Base-by-base conservation (phyloP, 306 rosid genomes). In the Datisca glomerata region DNA sequence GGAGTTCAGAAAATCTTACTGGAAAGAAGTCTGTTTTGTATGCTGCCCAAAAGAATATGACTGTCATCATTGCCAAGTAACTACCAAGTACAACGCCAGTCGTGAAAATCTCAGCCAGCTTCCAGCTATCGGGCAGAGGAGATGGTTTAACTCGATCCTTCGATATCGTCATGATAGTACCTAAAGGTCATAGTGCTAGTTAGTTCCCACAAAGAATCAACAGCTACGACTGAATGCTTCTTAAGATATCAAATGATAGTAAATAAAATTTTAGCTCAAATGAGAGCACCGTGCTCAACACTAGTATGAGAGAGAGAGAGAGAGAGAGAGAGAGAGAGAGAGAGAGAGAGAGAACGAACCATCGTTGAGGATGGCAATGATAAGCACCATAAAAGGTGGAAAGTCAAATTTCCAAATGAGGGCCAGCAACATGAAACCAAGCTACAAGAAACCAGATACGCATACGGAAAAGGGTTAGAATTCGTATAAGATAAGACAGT, bases 81-180 rank as follows among this genome's bases (percentile, higher is more conserved):
- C 86, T 71, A 41, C 97, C 97, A 1, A 89, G 97, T 34, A 89
- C 65, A 48, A 89, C 16, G 19, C 97, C 97, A 21, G 97, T 89
- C 24, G 97, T 67, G 61, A 89, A 89, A 69, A 89, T 89, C 69
- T 89, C 97, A 0, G 93, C 51, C 43, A 89, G 75, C 67, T 89
- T 89, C 97, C 97, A 89, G 74, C 95, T 89, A 80, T 89, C 97
- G 5, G 97, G 97, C 45, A 89, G 73, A 40, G 95, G 97, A 50
- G 97, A 89, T 43, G 97, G 97, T 61, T 83, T 83, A 45, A 83
- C 97, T 23, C 97, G 59, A 59, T 89, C 97, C 75, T 89, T 89
- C 21, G 97, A 83, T 36, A 89, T 89, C 43, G 97, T 89, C 97
- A 89, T 89, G 31, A 89, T 89, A 25, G 97, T 89, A 56, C 97